These are phyloP conservation scores for Plectranthus barbatus DNA, from an alignment of 257 asterid genomes.

Conservation along the genomic window DNA sequence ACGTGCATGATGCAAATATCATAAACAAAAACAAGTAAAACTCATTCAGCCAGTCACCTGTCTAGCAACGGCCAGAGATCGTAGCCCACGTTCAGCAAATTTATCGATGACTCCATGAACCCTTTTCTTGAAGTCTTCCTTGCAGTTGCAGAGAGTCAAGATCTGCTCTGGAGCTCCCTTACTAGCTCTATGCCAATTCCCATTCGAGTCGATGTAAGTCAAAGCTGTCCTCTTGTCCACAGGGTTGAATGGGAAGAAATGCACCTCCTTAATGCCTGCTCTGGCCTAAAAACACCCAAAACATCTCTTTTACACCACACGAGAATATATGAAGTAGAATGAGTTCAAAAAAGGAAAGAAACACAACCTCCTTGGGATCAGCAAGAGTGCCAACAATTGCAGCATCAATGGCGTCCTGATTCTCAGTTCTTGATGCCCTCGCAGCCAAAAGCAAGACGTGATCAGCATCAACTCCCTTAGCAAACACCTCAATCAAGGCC, in stretches of 20 bases:
- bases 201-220: slow-evolving; percentile 59
- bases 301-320: not conserved
- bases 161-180: slow-evolving; percentile 99
- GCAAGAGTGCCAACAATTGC: slow-evolving; percentile 46
- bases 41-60: slow-evolving; percentile 37
- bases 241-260: slow-evolving; percentile 88
- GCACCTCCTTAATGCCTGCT: slow-evolving; percentile 75
- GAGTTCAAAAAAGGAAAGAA: not conserved
- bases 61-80: slow-evolving; percentile 86
- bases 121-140: slow-evolving; percentile 62
- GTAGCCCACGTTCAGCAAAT: slow-evolving; percentile 87
- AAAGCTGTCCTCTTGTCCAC: slow-evolving; percentile 94
- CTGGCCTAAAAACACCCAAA: slow-evolving; percentile 46
- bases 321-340: not conserved
- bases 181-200: slow-evolving; percentile 85
- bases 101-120: slow-evolving; percentile 62
- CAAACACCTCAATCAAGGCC: slow-evolving; percentile 59
- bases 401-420: slow-evolving; percentile 80
- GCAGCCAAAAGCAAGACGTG: slow-evolving; percentile 73
- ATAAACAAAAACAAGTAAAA: not conserved
- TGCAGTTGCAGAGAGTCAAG: slow-evolving; percentile 61
- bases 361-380: slow-evolving; percentile 39
- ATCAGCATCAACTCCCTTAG: slow-evolving; percentile 57
- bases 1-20: not conserved
- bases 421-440: slow-evolving; percentile 77